A percentile compares a stretch with the other conserved stretches of the same genome.
Conservation (phyloP, 805 yeast species). For the Wickerhamiella hasegawae region DNA sequence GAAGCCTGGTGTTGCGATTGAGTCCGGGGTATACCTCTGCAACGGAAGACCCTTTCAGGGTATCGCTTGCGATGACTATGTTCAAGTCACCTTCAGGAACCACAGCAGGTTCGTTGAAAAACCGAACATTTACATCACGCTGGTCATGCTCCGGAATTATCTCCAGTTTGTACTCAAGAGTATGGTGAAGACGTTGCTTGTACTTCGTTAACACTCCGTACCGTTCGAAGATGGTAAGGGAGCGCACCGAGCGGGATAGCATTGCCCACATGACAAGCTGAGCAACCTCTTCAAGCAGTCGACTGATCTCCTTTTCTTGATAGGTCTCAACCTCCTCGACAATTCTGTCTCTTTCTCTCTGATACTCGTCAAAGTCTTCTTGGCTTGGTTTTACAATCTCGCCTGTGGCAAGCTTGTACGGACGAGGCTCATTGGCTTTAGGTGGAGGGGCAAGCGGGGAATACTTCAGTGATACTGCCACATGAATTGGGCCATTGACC, state of each 20-base stretch:
- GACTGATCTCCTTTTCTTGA: background rate
- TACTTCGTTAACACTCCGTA: background rate
- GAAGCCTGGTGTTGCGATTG: background rate
- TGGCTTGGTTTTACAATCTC: background rate
- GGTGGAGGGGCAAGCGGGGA: background rate
- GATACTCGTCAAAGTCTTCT: conserved; percentile 1
- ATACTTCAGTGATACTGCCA: conserved; percentile 1
- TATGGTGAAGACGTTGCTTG: background rate
- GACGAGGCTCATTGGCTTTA: background rate
- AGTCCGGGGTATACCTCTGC: background rate
- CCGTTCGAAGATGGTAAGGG: conserved; percentile 2
- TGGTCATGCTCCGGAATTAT: conserved; percentile 1
- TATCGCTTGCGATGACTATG: background rate
- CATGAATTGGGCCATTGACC: conserved; percentile 1
- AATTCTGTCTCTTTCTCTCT: background rate
- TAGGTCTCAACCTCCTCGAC: background rate
- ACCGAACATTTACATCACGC: background rate
- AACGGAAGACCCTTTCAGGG: too few relatives aligned
- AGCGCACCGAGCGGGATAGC: conserved; percentile 1
- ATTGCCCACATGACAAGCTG: conserved; percentile 4
- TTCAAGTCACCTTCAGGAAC: background rate
- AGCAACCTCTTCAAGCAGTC: background rate
- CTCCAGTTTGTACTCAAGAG: background rate
- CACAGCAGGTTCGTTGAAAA: background rate
- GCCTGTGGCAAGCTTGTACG: conserved; percentile 5